These are phyloP conservation scores for Tagetes patula DNA, from an alignment of 129 eudicot genomes.

Conservation along the genomic window DNA sequence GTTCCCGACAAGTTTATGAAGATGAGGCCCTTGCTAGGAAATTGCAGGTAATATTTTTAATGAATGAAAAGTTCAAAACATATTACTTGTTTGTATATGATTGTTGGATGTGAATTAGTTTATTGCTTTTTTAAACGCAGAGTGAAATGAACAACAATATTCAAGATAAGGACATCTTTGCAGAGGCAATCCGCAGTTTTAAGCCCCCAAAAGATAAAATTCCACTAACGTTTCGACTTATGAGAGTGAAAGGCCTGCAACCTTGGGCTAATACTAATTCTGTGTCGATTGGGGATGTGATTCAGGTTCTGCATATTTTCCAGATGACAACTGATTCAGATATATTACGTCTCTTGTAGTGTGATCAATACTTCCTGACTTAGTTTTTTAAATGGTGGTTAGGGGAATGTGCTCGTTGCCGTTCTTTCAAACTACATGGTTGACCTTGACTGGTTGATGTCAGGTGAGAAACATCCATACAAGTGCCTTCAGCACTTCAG, in stretches of 20 bases:
- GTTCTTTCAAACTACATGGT: slow-evolving; percentile 98
- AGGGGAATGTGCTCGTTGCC: slow-evolving; percentile 90
- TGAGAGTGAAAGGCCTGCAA: slow-evolving; percentile 80
- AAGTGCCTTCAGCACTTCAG: slow-evolving; percentile 12
- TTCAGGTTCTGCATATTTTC: slow-evolving; percentile 54
- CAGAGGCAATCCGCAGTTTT: slow-evolving; percentile 56
- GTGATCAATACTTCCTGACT: slow-evolving; percentile 8
- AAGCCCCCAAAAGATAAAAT: slow-evolving; percentile 50
- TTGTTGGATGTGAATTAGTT: background rate
- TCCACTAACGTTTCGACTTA: slow-evolving; percentile 69
- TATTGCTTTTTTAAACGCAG: slow-evolving; percentile 17
- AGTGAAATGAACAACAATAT: slow-evolving; percentile 34
- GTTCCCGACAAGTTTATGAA: slow-evolving; percentile 39
- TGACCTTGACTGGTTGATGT: slow-evolving; percentile 87
- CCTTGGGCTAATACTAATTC: slow-evolving; percentile 87
- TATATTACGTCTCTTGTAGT: slow-evolving; percentile 1
- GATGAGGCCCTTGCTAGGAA: slow-evolving; percentile 52
- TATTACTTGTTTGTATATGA: background rate
- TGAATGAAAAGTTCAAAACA: slow-evolving; percentile 9
- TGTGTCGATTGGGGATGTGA: slow-evolving; percentile 79
- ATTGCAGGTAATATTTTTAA: slow-evolving; percentile 42
- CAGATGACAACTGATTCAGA: background rate
- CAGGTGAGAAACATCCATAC: slow-evolving; percentile 56
- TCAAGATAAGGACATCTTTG: slow-evolving; percentile 28
- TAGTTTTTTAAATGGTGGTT: slow-evolving; percentile 28